Conservation (phyloP, 2,329 filamentous ascomycete genomes). For the Claviceps sp. region DNA sequence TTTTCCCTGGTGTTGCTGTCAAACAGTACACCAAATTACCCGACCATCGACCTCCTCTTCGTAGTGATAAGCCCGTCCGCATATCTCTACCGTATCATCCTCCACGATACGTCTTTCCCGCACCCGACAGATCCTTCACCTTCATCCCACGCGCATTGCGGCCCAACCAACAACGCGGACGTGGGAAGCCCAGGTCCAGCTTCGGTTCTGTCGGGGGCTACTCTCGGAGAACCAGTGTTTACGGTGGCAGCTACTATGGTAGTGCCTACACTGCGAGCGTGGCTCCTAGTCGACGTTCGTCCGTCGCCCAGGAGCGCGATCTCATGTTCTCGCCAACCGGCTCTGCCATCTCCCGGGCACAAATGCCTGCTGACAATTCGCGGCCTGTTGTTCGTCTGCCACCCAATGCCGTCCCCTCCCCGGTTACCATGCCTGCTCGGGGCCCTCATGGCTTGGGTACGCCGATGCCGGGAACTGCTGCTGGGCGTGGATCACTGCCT, state of each 20-base stretch:
- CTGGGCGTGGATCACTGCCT: slow-evolving; percentile 1
- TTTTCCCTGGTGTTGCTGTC: slow-evolving; percentile 63
- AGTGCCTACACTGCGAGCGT: slow-evolving; percentile 78
- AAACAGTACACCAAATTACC: slow-evolving; percentile 90
- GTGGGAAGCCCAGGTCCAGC: slow-evolving; percentile 58
- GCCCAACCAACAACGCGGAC: slow-evolving; percentile 73
- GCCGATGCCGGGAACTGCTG: background rate
- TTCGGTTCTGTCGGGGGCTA: slow-evolving; percentile 53
- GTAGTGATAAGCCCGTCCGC: slow-evolving; percentile 90
- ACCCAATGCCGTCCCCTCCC: slow-evolving; percentile 38
- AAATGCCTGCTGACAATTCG: slow-evolving; percentile 44
- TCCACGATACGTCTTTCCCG: slow-evolving; percentile 83
- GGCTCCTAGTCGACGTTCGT: slow-evolving; percentile 79
- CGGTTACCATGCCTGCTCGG: slow-evolving; percentile 15
- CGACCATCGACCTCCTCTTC: slow-evolving; percentile 83
- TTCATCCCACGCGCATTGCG: slow-evolving; percentile 91
- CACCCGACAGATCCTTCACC: slow-evolving; percentile 83
- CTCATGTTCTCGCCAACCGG: slow-evolving; percentile 68
- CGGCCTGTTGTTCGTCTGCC: slow-evolving; percentile 76
- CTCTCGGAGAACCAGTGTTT: slow-evolving; percentile 74
- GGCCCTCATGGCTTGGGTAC: slow-evolving; percentile 2
- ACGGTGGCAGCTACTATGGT: slow-evolving; percentile 54
- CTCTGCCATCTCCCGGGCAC: slow-evolving; percentile 58
- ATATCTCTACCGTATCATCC: slow-evolving; percentile 73
- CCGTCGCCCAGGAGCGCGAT: slow-evolving; percentile 53